Evolutionary conservation across 805 yeast genomes (phyloP), one percentile per base, ranked within the genome.

Genomic region (Pichia ethanolica): DNA sequence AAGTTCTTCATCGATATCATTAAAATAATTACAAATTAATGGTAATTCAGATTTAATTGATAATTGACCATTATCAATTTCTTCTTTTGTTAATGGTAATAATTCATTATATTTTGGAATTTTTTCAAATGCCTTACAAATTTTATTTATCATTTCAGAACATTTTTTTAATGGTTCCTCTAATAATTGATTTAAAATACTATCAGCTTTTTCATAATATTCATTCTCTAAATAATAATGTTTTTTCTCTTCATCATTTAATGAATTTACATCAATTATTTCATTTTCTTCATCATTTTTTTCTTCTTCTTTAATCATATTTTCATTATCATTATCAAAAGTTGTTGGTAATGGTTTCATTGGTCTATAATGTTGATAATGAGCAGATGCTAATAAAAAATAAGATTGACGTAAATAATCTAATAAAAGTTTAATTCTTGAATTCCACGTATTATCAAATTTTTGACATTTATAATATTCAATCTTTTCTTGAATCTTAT

Each of bases 311-410:
- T 30, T 36, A 12, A 25, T 30, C 8, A n/a, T 25, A 25, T 33
- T 34, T 12, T 46, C 41, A 42, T 61, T 53, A 25, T 63, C 56
- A 32, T 64, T 66, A 39, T 68, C 66, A 50, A 66, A 64, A 6
- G 54, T 59, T 41, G 65, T 64, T 10, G 66, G 63, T 38, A 66
- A 50, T 5, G 61, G 60, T 25, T 60, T 56, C 58, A 66, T 64
- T 7, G 72, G 74, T 11, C 68, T 60, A 41, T 71, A 70, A 35
- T 71, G 60, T 56, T 84, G 90, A 54, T 74, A 86, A 59, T 84
- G 78, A 0, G 86, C 78, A 2, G 89, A 79, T 0, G 88, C 97
- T 28, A 86, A 69, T 53, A 89, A 78, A 60, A 90, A 91, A 59
- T 79, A 84, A 41, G 83, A 74, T 46, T 90, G 82, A 62, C 93